These are phyloP conservation scores for Globisporangium spiculum DNA, from an alignment of 352 stramenopile species.

Conservation along the genomic window DNA sequence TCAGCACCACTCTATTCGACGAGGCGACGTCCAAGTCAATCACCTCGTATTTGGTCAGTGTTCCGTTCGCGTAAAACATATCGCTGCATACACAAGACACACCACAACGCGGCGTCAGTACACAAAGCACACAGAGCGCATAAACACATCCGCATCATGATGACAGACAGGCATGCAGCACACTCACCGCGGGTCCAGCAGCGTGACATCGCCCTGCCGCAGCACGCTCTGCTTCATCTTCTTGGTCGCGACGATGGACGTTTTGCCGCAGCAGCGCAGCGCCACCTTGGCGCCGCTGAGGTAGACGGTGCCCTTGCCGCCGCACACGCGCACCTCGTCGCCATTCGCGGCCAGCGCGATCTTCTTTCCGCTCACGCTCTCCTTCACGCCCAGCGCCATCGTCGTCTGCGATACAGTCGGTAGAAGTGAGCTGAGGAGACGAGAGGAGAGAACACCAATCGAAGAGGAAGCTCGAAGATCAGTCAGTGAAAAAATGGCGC, in stretches of 20 bases:
- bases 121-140: background rate
- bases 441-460: too few species aligned
- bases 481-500: too few species aligned
- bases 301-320: constrained; percentile 66
- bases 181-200: constrained; percentile 52
- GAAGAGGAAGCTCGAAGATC: too few species aligned
- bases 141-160: background rate
- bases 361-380: constrained; percentile 68
- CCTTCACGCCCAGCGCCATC: constrained; percentile 55
- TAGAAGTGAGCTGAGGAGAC: too few species aligned
- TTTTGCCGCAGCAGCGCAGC: constrained; percentile 76
- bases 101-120: background rate
- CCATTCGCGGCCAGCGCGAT: constrained; percentile 44
- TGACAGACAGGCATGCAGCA: background rate
- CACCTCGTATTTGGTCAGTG: constrained; percentile 83
- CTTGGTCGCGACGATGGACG: constrained; percentile 67
- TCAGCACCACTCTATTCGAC: constrained; percentile 26
- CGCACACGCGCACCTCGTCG: constrained; percentile 56
- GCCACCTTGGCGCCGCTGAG: constrained; percentile 62
- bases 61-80: constrained; percentile 81
- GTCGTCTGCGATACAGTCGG: too few species aligned
- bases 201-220: constrained; percentile 66
- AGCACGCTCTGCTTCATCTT: constrained; percentile 75
- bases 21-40: constrained; percentile 41
- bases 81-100: constrained; percentile 28